Base-by-base conservation (phyloP, 2,329 filamentous ascomycete genomes). In the Ascochyta fabae region DNA sequence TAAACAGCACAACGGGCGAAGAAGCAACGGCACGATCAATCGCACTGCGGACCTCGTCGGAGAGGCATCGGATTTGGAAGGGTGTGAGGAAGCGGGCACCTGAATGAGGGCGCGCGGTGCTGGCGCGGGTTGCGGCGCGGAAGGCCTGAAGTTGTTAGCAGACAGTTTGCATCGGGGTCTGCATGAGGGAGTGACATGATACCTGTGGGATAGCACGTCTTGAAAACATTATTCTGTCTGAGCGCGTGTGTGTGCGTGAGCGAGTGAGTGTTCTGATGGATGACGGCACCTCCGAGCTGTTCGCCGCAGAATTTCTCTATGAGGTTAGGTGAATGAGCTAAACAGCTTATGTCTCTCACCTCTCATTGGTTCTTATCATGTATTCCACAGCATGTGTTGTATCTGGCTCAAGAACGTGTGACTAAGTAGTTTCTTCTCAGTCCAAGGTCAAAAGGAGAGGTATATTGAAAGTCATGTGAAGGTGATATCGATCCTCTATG, bases 1-100 rank as follows among this genome's bases (percentile, higher is more conserved):
- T 99, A 83, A 99, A 99, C 53, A 99, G 84, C 1, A 99, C 95
- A 0, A 99, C 94, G 2, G 94, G 94, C 0, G 93, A 90, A 0
- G 92, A 93, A 23, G 80, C 83, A 15, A 99, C 88, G 29, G 94
- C 94, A 76, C 92, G 91, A 77, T 97, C 91, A 69, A 99, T 99
- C 24, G 93, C 92, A 35, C 86, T 79, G 59, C 85, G 87, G 10
- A 91, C 95, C 72, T 92, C 85, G 66, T 88, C 85, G 29, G 94
- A 97, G 43, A 99, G 85, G 36, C 91, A 83, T 53, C 92, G 89
- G 56, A 83, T 78, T 64, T 80, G 77, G 49, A 79, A 73, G 8
- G 77, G 72, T 53, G 78, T 77, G 57, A 76, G 65, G 72, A 81
- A 79, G 63, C 78, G 78, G 67, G 77, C 71, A 58, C 75, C 70